Evolutionary conservation across 108 stramenopile genomes (phyloP), one percentile per base, ranked within the genome.

Genomic region (Fragilariopsis cylindrus): DNA sequence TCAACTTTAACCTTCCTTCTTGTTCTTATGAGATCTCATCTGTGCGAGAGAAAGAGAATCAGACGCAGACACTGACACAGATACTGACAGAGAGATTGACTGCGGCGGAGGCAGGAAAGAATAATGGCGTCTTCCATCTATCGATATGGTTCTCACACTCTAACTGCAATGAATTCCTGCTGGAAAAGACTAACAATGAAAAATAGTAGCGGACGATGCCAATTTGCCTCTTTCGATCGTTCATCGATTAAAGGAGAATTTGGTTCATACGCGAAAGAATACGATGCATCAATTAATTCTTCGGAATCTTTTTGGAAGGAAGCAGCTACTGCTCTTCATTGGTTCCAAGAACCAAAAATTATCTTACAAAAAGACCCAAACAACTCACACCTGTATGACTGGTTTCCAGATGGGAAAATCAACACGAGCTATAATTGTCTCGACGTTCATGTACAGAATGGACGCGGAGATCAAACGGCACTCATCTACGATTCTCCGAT

Each of bases 381-480:
- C 70, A 71, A 79, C 5, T 65, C 70, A 5, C 11, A 70, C 11
- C 64, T 71, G 5, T 71, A 72, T 48, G 49, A 62, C 49, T 86
- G 87, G 87, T 88, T 88, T 49, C 40, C 75, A 13, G 83, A 82
- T 57, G 92, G 90, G 4, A 70, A 72, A 5, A 63, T 87, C 58
- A 91, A 94, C 70, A 85, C 83, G 3, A 77, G 83, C 73, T 87
- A 90, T 84, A 93, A 89, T 63, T 85, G 85, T 57, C 67, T 91
- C 12, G 92, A 93, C 66, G 77, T 87, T 3, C 90, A 90, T 60
- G 85, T 91, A 0, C 49, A 74, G 1, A 58, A 60, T 7, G 91
- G 91, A n/a, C 74, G 76, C 18, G 90, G 88, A 11, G 81, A 86
- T 57, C 83, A 83, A 65, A 48, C 55, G 13, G 91, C 92, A 48